A percentile compares a stretch with the other conserved stretches of the same genome.
Evolutionary conservation across 352 stramenopile species (phyloP).

Genomic region (Pythium rishiriense): DNA sequence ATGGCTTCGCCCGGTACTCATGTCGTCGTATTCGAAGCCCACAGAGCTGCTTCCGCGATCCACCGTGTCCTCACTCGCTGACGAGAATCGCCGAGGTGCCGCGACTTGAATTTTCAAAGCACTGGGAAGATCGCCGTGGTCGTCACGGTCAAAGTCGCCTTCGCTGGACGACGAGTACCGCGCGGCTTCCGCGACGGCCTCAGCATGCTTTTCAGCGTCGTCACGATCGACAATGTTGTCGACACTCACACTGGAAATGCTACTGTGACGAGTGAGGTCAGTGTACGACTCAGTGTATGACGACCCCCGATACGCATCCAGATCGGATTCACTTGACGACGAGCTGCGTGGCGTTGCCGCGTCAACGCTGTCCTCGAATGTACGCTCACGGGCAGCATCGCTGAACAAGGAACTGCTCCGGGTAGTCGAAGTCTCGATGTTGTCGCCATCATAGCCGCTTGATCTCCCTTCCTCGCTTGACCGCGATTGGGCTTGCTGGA

Average conservation of each 20-base stretch:
- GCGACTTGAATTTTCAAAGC: background rate
- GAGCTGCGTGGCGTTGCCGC: slow-evolving; percentile 12
- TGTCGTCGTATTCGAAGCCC: slow-evolving; percentile 9
- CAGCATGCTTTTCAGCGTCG: slow-evolving; percentile 18
- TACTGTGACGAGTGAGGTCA: slow-evolving; percentile 18
- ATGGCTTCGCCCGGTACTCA: slow-evolving; percentile 7
- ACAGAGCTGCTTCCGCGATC: slow-evolving; percentile 22
- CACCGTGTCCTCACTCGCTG: slow-evolving; percentile 26
- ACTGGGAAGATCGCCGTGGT: background rate
- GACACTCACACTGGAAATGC: slow-evolving; percentile 15
- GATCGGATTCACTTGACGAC: background rate
- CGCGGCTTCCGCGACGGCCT: slow-evolving; percentile 22
- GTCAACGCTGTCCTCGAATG: background rate
- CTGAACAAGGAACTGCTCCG: slow-evolving; percentile 12
- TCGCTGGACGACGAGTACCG: slow-evolving; percentile 28
- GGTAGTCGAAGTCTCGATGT: slow-evolving; percentile 10
- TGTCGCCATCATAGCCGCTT: slow-evolving; percentile 17
- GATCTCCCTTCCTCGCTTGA: slow-evolving; percentile 8
- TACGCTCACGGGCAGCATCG: slow-evolving; percentile 8
- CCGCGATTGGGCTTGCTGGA: background rate
- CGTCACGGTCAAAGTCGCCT: slow-evolving; percentile 6
- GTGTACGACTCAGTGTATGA: slow-evolving; percentile 19
- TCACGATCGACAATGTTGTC: slow-evolving; percentile 23
- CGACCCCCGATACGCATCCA: background rate
- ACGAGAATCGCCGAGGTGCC: slow-evolving; percentile 18